These are phyloP conservation scores for Russula ochroleuca DNA, from an alignment of 768 basidiomycete genomes.

Conservation along the genomic window DNA sequence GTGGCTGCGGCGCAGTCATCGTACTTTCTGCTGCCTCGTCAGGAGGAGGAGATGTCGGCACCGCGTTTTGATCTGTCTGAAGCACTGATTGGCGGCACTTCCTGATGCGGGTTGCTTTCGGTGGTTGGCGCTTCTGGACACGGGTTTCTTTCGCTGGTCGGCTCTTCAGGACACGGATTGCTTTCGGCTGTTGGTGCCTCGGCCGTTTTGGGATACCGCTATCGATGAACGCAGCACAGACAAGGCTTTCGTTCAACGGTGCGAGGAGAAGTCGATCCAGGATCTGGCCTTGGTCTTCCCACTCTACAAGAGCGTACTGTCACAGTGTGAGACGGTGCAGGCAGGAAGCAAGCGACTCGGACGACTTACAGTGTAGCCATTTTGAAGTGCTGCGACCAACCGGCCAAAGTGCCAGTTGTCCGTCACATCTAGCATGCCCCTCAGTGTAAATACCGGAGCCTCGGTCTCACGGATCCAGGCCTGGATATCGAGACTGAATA, in stretches of 20 bases:
- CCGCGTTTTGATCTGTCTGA: no score
- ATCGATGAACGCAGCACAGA: slow-evolving; percentile 5
- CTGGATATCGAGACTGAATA: neutral
- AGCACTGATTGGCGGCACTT: neutral
- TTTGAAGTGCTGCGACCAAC: slow-evolving; percentile 2
- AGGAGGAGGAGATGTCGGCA: no score
- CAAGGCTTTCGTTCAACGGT: neutral
- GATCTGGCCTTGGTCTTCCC: neutral
- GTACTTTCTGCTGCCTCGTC: no score
- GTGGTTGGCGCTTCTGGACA: no score
- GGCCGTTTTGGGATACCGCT: slow-evolving; percentile 3
- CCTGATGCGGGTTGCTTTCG: neutral
- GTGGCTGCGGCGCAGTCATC: no score
- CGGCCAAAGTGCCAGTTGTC: neutral
- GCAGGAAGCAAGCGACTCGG: no score
- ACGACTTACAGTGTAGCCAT: slow-evolving; percentile 5
- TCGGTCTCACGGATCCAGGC: slow-evolving; percentile 2
- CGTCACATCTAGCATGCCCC: neutral
- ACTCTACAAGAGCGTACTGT: slow-evolving; percentile 10
- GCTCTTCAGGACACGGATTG: neutral
- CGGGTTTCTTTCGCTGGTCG: no score
- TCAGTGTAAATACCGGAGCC: neutral
- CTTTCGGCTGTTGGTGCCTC: neutral
- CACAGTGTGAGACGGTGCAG: neutral
- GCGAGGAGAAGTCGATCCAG: slow-evolving; percentile 7